These are phyloP conservation scores for Daldinia decipiens DNA, from an alignment of 495 filamentous ascomycete genomes.

Conservation along the genomic window DNA sequence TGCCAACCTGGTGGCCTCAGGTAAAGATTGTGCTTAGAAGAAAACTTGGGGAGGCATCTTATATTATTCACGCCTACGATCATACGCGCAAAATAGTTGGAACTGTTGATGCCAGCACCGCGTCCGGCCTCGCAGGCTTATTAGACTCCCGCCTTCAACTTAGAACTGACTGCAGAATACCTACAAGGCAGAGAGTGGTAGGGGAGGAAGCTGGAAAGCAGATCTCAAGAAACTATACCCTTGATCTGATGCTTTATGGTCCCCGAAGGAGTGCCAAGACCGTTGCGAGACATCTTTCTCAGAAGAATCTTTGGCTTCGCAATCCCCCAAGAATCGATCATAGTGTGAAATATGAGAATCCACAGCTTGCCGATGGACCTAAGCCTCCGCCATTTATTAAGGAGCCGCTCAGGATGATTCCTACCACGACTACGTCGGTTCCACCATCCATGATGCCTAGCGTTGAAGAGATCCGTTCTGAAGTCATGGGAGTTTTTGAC, in stretches of 20 bases:
- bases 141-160: constrained; percentile 71
- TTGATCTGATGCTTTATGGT: constrained; percentile 82
- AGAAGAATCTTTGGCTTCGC: constrained; percentile 71
- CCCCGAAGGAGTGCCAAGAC: constrained; percentile 68
- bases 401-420: constrained; percentile 28
- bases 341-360: constrained; percentile 74
- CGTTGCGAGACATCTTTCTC: constrained; percentile 73
- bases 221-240: constrained; percentile 64
- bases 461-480: constrained; percentile 82
- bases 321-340: constrained; percentile 70
- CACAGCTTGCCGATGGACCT: constrained; percentile 59
- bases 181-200: constrained; percentile 64
- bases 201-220: constrained; percentile 62
- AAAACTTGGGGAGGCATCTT: constrained; percentile 59
- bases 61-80: constrained; percentile 75
- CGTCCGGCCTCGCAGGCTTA: constrained; percentile 72
- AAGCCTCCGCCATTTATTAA: constrained; percentile 50
- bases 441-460: constrained; percentile 64
- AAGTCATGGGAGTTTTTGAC: constrained; percentile 90
- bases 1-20: constrained; percentile 70
- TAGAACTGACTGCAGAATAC: constrained; percentile 72
- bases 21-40: constrained; percentile 76
- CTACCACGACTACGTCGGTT: constrained; percentile 16
- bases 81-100: constrained; percentile 76
- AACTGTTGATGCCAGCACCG: constrained; percentile 73